A percentile compares a stretch with the other conserved stretches of the same genome.
phyloP scores from a whole-genome alignment of 805 yeast genomes.

The Candida awuae region DNA sequence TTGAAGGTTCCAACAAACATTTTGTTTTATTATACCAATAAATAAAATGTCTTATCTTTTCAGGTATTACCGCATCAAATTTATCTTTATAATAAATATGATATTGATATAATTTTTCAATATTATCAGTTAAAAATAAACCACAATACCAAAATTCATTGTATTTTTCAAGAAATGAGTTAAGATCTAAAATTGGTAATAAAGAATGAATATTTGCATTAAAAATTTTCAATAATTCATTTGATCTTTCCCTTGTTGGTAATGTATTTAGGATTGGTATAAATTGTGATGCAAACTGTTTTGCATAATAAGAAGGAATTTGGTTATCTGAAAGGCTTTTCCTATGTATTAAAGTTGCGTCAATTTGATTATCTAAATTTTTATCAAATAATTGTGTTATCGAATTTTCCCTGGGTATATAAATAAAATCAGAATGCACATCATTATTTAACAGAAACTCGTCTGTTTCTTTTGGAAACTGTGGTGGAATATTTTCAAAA shows the following conservation, averaged over 20 bases:
- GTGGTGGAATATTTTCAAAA: too few relatives aligned
- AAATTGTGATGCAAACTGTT: conserved; percentile 20
- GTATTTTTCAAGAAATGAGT: conserved; percentile 34
- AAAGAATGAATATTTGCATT: conserved; percentile 45
- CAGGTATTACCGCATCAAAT: conserved; percentile 8
- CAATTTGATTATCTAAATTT: not conserved
- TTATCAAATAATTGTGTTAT: not conserved
- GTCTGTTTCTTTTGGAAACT: too few relatives aligned
- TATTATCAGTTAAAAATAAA: conserved; percentile 17
- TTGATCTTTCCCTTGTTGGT: conserved; percentile 43
- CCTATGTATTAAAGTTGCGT: not conserved
- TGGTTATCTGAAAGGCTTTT: conserved; percentile 1
- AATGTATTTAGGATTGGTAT: conserved; percentile 26
- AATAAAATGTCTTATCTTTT: conserved; percentile 25
- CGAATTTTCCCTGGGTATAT: conserved; percentile 4
- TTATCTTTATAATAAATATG: conserved; percentile 9
- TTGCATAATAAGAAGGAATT: conserved; percentile 4
- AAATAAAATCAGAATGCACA: not conserved
- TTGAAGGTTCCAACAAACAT: conserved; percentile 12
- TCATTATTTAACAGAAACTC: too few relatives aligned
- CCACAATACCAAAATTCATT: conserved; percentile 41
- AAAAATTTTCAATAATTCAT: conserved; percentile 40
- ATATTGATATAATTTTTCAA: conserved; percentile 17
- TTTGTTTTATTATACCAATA: conserved; percentile 38
- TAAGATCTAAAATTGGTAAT: conserved; percentile 45